These are phyloP conservation scores for Amphibolis antarctica DNA, from an alignment of 106 monocot genomes.

Conservation along the genomic window DNA sequence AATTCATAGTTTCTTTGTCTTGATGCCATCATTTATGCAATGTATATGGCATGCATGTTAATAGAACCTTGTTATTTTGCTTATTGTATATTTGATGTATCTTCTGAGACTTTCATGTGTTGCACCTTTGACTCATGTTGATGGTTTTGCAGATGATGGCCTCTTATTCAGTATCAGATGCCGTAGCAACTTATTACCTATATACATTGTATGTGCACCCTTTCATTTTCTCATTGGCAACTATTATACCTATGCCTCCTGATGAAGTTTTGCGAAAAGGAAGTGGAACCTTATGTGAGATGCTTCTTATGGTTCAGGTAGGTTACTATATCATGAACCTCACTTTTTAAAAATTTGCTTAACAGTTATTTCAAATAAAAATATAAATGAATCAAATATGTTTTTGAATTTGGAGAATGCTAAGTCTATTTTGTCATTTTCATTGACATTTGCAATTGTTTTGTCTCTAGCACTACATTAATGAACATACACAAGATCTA, in stretches of 20 bases:
- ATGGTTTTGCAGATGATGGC: slow-evolving; percentile 68
- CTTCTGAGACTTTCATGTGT: background rate
- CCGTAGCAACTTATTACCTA: slow-evolving; percentile 93
- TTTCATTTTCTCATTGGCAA: slow-evolving; percentile 98
- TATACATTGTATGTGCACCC: slow-evolving; percentile 99
- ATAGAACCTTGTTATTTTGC: too few relatives aligned
- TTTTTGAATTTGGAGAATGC: too few relatives aligned
- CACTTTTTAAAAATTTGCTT: too few relatives aligned
- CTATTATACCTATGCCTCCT: slow-evolving; percentile 96
- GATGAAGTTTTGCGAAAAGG: slow-evolving; percentile 97
- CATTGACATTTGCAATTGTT: too few relatives aligned
- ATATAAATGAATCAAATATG: too few relatives aligned
- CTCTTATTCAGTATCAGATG: slow-evolving; percentile 99
- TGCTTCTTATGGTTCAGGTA: slow-evolving; percentile 99
- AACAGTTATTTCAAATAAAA: too few relatives aligned
- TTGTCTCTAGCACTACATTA: too few relatives aligned
- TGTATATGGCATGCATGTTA: too few relatives aligned
- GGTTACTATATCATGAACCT: background rate
- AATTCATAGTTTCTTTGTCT: too few relatives aligned
- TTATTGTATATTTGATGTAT: background rate
- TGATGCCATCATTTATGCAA: too few relatives aligned
- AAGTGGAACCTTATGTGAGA: slow-evolving; percentile 98
- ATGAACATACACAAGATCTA: too few relatives aligned
- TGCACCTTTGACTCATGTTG: background rate
- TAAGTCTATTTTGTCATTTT: too few relatives aligned